Conservation (phyloP, 257 asterid genomes). For the Solanum piurae region DNA sequence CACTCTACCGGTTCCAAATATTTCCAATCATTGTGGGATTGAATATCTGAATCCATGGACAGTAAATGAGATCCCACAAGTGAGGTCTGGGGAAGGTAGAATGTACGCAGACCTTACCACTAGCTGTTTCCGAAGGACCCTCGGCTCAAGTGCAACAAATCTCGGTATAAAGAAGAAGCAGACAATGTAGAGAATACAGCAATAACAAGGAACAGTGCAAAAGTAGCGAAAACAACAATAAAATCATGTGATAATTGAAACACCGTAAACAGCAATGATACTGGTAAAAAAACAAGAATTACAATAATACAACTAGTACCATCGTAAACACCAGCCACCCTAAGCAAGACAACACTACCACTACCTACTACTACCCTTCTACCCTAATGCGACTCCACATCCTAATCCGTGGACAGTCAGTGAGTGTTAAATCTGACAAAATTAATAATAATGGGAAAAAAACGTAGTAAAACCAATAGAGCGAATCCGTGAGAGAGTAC, state of each 20-base stretch:
- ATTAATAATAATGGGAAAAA: not conserved
- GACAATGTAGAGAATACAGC: not conserved
- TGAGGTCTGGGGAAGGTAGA: not conserved
- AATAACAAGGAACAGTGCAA: not conserved
- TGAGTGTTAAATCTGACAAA: not conserved
- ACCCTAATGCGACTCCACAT: not conserved
- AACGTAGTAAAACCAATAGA: not conserved
- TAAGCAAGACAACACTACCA: not conserved
- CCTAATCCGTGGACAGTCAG: not conserved
- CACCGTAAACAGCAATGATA: not conserved
- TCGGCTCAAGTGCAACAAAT: not conserved
- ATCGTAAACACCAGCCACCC: not conserved
- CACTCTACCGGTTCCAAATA: not conserved
- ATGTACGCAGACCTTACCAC: not conserved
- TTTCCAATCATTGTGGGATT: not conserved
- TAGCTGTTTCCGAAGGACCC: not conserved
- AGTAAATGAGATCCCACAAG: not conserved
- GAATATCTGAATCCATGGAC: not conserved
- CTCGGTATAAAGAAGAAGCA: not conserved
- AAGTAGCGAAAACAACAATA: not conserved
- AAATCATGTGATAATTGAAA: not conserved
- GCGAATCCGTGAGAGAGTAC: not conserved
- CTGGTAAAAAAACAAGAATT: not conserved
- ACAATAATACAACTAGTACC: not conserved
- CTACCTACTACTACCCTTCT: not conserved